Evolutionary conservation across 257 asterid genomes (phyloP), one percentile per base, ranked within the genome.

Genomic region (Cordia subcordata): DNA sequence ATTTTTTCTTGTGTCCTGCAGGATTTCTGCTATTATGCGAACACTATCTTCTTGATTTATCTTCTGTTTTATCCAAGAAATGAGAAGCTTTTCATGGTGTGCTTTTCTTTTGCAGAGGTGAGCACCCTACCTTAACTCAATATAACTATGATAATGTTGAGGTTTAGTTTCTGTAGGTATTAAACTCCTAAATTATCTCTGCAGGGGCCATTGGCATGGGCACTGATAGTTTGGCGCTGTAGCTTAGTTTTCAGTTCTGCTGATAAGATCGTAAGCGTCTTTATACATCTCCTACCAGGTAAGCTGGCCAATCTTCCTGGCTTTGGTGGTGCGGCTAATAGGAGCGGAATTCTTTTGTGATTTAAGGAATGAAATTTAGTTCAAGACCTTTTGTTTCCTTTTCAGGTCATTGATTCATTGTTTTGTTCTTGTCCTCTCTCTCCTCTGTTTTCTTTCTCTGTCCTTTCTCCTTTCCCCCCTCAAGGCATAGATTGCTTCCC

Each of bases 151-250:
- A 5, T 8, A 3, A 42, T 3, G 6, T 27, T 27, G 35, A 27
- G 15, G 47, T 10, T 42, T 8, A 40, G 49, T 57, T 18, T 49
- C 61, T 20, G 45, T 54, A 16, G 18, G 38, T 19, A 22, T 20
- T 46, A 37, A 58, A 53, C 35, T 47, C 37, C 0, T 51, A 14
- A n/a, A n/a, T 67, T 55, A 67, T 50, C 16, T 53, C 57, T 63
- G 58, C 82, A 92, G 99, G 99, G 99, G 19, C 99, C 99, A 10
- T 77, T 93, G 77, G 97, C 99, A 13, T 93, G 99, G 99, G 99
- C 99, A 46, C 73, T 89, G 68, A 89, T 93, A 60, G 81, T 93
- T n/a, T 93, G 99, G 99, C 81, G 99, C 3, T 84, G 95, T 69
- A 89, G 99, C 84, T 77, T 93, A 73, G 99, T 93, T 55, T 93